These are phyloP conservation scores for Cerioporus squamosus DNA, from an alignment of 1,284 basidiomycete species.

Conservation along the genomic window DNA sequence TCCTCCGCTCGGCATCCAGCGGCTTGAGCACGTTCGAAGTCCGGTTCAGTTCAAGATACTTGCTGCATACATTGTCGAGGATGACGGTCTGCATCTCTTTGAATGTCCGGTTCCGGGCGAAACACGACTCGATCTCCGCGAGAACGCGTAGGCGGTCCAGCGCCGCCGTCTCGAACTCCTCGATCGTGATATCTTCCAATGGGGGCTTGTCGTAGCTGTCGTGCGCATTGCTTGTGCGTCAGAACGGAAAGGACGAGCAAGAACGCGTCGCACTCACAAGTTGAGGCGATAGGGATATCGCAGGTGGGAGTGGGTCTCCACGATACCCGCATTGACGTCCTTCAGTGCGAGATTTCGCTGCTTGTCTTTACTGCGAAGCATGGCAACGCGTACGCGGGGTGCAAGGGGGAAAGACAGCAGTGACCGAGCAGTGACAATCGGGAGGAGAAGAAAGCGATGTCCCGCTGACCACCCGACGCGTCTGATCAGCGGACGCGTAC, in stretches of 20 bases:
- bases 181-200: conserved; percentile 88
- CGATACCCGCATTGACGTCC: conserved; percentile 9
- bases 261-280: conserved; percentile 61
- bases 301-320: conserved; percentile 28
- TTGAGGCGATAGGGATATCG: conserved; percentile 77
- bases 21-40: conserved; percentile 57
- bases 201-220: conserved; percentile 88
- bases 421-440: background rate
- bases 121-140: conserved; percentile 93
- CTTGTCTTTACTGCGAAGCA: conserved; percentile 1
- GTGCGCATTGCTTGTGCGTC: background rate
- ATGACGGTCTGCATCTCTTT: conserved; percentile 77
- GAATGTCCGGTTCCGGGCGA: conserved; percentile 82
- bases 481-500: conserved; percentile 18
- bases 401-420: background rate
- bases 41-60: conserved; percentile 75
- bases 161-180: conserved; percentile 95
- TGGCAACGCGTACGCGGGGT: background rate
- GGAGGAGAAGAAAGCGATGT: background rate
- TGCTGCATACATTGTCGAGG: conserved; percentile 55
- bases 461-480: background rate
- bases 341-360: background rate
- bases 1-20: conserved; percentile 72
- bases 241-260: background rate
- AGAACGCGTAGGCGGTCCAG: conserved; percentile 89